phyloP scores from a whole-genome alignment of 1,284 basidiomycete genomes.

The Ustilago tritici region DNA sequence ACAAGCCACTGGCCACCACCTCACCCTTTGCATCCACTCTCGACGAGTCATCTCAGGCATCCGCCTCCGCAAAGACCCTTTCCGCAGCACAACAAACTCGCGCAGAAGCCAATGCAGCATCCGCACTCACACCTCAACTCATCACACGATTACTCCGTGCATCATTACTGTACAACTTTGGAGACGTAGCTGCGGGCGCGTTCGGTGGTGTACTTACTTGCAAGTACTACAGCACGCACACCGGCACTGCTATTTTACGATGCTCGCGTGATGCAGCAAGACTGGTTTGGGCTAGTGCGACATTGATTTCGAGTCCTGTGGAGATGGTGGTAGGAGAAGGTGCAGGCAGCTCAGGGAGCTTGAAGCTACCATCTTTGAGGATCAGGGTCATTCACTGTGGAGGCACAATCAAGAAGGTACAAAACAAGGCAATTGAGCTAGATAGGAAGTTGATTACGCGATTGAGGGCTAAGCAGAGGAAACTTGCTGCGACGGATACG shows the following conservation, averaged over 20 bases:
- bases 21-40: conserved; percentile 15
- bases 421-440: conserved; percentile 53
- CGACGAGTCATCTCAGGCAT: conserved; percentile 5
- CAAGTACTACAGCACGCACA: conserved; percentile 53
- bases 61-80: conserved; percentile 15
- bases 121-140: conserved; percentile 33
- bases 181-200: conserved; percentile 47
- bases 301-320: conserved; percentile 36
- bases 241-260: conserved; percentile 50
- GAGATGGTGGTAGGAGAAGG: conserved; percentile 12
- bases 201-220: conserved; percentile 45
- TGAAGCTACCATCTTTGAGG: conserved; percentile 17
- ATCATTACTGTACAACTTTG: conserved; percentile 47
- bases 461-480: conserved; percentile 28
- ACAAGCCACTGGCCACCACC: conserved; percentile 20
- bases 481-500: not conserved
- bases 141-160: conserved; percentile 44
- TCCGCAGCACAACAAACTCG: conserved; percentile 10
- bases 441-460: conserved; percentile 42
- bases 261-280: conserved; percentile 50
- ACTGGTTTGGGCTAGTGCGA: conserved; percentile 50
- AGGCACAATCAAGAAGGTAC: conserved; percentile 58
- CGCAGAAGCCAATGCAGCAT: not conserved
- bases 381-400: conserved; percentile 48
- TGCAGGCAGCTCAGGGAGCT: not conserved